A percentile compares a stretch with the other conserved stretches of the same genome.
phyloP scores from a whole-genome alignment of 2,329 filamentous ascomycete species.

The Trichoderma harzianum region DNA sequence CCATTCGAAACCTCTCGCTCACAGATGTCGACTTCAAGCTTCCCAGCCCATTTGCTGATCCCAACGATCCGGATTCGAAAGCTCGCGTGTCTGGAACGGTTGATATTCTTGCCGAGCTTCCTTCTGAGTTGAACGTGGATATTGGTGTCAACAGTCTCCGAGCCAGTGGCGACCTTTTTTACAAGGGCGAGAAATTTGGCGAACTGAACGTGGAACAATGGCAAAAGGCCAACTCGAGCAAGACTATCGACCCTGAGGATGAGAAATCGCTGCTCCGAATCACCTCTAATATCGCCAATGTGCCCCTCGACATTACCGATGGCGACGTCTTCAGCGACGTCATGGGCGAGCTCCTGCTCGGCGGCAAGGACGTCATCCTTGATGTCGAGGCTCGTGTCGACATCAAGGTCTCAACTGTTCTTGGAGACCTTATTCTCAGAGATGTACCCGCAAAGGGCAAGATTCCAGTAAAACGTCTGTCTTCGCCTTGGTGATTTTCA shows the following conservation, averaged over 20 bases:
- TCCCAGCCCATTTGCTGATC: constrained; percentile 75
- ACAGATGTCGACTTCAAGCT: constrained; percentile 81
- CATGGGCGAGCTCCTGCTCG: constrained; percentile 76
- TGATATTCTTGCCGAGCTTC: constrained; percentile 72
- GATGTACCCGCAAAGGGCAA: constrained; percentile 81
- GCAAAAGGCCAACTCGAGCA: constrained; percentile 81
- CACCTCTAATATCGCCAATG: constrained; percentile 70
- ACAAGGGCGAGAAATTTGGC: constrained; percentile 74
- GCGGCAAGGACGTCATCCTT: constrained; percentile 64
- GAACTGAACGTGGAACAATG: constrained; percentile 75
- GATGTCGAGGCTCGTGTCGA: constrained; percentile 78
- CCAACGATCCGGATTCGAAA: constrained; percentile 66
- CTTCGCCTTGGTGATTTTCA: constrained; percentile 45
- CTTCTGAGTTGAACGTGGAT: constrained; percentile 82
- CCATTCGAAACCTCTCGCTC: constrained; percentile 85
- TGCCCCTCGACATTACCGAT: constrained; percentile 79
- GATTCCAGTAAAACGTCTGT: constrained; percentile 93
- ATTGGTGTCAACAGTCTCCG: constrained; percentile 74
- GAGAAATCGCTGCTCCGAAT: constrained; percentile 67
- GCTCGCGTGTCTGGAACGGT: constrained; percentile 82
- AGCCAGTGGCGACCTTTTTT: constrained; percentile 77
- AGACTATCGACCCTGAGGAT: constrained; percentile 51
- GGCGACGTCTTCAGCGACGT: constrained; percentile 74
- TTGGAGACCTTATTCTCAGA: constrained; percentile 78
- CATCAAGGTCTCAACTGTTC: constrained; percentile 73